phyloP scores from a whole-genome alignment of 2,329 filamentous ascomycete species.

The Phymatotrichopsis omnivora region DNA sequence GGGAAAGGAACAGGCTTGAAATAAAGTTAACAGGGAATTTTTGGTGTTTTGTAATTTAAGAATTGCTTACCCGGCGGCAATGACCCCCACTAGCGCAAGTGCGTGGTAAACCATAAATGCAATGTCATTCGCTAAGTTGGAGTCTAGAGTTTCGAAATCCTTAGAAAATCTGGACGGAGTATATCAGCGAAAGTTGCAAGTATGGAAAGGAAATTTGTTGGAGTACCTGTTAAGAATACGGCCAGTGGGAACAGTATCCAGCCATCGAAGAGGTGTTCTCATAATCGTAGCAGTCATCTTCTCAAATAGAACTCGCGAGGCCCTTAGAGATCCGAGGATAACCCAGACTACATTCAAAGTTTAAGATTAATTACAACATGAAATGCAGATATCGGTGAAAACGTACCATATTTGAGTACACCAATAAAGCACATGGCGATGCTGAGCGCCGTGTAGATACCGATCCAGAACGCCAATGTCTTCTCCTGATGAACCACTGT shows the following conservation, averaged over 20 bases:
- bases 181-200: too few relatives aligned
- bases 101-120: conserved; percentile 50
- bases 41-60: background rate
- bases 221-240: conserved; percentile 65
- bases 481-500: conserved; percentile 33
- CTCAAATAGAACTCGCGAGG: conserved; percentile 58
- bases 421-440: conserved; percentile 48
- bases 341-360: conserved; percentile 38
- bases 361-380: too few relatives aligned
- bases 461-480: conserved; percentile 53
- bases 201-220: too few relatives aligned
- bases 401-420: conserved; percentile 48
- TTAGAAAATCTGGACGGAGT: too few relatives aligned
- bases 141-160: conserved; percentile 67
- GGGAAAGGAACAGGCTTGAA: conserved; percentile 52
- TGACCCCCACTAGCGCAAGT: conserved; percentile 54
- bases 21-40: background rate
- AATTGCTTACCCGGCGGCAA: conserved; percentile 46
- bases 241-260: conserved; percentile 69
- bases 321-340: conserved; percentile 55
- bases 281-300: conserved; percentile 57
- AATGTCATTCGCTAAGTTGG: conserved; percentile 53
- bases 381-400: background rate
- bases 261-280: conserved; percentile 63
- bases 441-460: conserved; percentile 55